Base-by-base conservation (phyloP, 1,284 basidiomycete species). In the Fomitiporia mediterranea region DNA sequence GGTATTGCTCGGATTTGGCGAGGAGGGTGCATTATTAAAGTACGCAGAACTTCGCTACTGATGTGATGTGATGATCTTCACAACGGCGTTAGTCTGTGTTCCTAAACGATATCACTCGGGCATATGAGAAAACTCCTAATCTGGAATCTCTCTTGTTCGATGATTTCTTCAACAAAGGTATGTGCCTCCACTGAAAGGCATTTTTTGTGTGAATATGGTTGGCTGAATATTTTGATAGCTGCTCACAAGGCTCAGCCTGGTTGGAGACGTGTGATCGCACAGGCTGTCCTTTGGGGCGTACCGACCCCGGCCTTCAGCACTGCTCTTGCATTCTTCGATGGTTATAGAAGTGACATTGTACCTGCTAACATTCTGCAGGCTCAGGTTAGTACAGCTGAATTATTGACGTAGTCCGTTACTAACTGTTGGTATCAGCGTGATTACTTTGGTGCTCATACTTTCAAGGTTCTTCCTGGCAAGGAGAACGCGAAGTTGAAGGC, bases 1-100 rank as follows among this genome's bases (percentile, higher is more conserved):
- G 94, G 94, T 62, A 98, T 99, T 70, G 97, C 97, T 50, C 86
- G 83, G 65, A 99, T 99, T 94, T 99, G 97, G 97, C 93, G 96
- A 68, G 97, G 97, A 65, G 97, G 97, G 63, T 99, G 97, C 75
- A 99, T 99, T 74, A 99, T 99, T 83, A 94, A 94, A 81, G 84
- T 79, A 51, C 6, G 32, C 13, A 49, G 47, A 9, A 43, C 48
- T 23, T 34, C 8, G n/a, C 52, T 9, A 30, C 4, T 32, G 47
- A 42, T 15, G 35, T 37, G 15, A 27, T 43, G 5, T 21, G 15
- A 3, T 17, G 21, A 32, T 13, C 15, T 11, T 30, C 11, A 46
- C 50, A 19, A 17, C 51, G 55, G 30, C 2, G 13, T 32, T 59
- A 83, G 87, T 89, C 86, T 66, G 94, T 98, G 69, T 98, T 98